A percentile compares a stretch with the other conserved stretches of the same genome.
Conservation (phyloP, 495 filamentous ascomycete genomes). For the Acidiella bohemica region DNA sequence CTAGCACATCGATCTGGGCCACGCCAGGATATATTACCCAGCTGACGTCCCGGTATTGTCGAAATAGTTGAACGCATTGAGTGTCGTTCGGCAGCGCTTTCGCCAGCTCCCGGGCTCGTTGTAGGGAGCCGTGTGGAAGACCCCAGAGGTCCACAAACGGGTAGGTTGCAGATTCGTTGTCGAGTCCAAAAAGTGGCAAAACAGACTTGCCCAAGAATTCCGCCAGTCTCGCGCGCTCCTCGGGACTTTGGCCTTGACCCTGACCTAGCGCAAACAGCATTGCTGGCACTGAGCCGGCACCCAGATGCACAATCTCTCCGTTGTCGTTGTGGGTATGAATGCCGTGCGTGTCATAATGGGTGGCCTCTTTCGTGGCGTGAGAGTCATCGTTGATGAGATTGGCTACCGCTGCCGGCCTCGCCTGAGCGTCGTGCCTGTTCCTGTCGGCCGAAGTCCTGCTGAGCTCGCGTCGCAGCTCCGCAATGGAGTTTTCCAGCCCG, state of each 20-base stretch:
- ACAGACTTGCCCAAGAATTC: constrained; percentile 60
- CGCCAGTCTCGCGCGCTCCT: constrained; percentile 30
- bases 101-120: constrained; percentile 55
- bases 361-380: not conserved
- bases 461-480: constrained; percentile 24
- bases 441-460: constrained; percentile 18
- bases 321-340: constrained; percentile 42
- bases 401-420: constrained; percentile 20
- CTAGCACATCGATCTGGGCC: constrained; percentile 52
- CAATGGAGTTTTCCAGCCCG: constrained; percentile 25
- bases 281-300: constrained; percentile 46
- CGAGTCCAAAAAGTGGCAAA: constrained; percentile 65
- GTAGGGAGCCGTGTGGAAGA: constrained; percentile 50
- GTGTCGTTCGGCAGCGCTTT: constrained; percentile 53
- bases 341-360: constrained; percentile 24
- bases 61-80: constrained; percentile 56
- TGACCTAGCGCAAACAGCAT: constrained; percentile 51
- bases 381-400: constrained; percentile 3
- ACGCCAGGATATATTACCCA: constrained; percentile 71
- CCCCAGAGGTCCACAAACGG: constrained; percentile 55
- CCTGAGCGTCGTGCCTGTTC: constrained; percentile 10
- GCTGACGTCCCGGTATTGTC: constrained; percentile 61
- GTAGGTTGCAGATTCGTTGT: constrained; percentile 70
- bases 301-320: constrained; percentile 42
- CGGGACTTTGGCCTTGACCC: constrained; percentile 34